phyloP scores from a whole-genome alignment of 2,329 filamentous ascomycete genomes.

The Penicillium thymicola region DNA sequence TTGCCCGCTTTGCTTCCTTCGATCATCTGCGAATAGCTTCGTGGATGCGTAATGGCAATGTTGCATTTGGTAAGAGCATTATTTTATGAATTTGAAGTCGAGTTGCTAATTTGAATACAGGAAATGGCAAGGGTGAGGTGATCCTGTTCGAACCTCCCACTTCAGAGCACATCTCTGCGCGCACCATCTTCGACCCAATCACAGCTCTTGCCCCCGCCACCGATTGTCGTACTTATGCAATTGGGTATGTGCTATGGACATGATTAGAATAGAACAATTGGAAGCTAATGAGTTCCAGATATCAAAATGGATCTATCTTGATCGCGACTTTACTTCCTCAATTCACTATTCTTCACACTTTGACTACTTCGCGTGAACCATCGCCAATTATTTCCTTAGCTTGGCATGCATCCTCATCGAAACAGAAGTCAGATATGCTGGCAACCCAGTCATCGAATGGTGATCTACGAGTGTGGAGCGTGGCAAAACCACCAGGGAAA shows the following conservation, averaged over 20 bases:
- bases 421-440: conserved; percentile 97
- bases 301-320: conserved; percentile 90
- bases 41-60: conserved; percentile 97
- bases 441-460: conserved; percentile 89
- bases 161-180: conserved; percentile 84
- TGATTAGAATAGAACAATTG: neutral
- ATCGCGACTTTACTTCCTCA: conserved; percentile 85
- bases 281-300: conserved; percentile 52
- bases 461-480: conserved; percentile 93
- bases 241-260: conserved; percentile 63
- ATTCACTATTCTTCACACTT: conserved; percentile 90
- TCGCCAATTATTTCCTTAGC: conserved; percentile 82
- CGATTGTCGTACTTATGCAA: conserved; percentile 92
- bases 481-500: conserved; percentile 70
- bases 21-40: conserved; percentile 78
- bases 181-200: conserved; percentile 92
- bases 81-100: neutral
- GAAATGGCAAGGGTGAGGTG: conserved; percentile 87
- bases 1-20: conserved; percentile 89
- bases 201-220: conserved; percentile 86
- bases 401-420: conserved; percentile 95
- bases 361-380: conserved; percentile 77
- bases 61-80: conserved; percentile 76
- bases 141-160: conserved; percentile 92
- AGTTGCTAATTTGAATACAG: conserved; percentile 47